These are phyloP conservation scores for Thielaviopsis musarum DNA, from an alignment of 2,329 filamentous ascomycete species.

Conservation along the genomic window DNA sequence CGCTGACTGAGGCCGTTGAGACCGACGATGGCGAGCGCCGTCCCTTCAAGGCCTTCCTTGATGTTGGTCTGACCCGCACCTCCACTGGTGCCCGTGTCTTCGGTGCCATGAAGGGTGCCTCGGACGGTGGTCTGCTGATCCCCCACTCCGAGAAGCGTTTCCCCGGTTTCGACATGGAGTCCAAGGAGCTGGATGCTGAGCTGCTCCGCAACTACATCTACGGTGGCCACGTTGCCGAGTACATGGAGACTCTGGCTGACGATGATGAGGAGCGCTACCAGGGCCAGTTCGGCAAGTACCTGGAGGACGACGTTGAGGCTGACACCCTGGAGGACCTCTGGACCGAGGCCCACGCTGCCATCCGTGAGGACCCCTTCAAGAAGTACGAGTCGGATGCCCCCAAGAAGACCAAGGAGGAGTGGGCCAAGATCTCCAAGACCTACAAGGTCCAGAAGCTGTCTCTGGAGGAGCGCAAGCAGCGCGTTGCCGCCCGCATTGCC, in stretches of 20 bases:
- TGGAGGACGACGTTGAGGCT: slow-evolving; percentile 90
- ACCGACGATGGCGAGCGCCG: slow-evolving; percentile 82
- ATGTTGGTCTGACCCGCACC: slow-evolving; percentile 92
- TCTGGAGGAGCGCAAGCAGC: slow-evolving; percentile 66
- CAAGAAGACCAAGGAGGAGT: slow-evolving; percentile 96
- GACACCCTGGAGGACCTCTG: slow-evolving; percentile 96
- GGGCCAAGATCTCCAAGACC: slow-evolving; percentile 92
- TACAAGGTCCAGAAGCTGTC: slow-evolving; percentile 61
- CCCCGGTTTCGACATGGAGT: slow-evolving; percentile 94
- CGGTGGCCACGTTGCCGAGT: slow-evolving; percentile 95
- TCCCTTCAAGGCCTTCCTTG: slow-evolving; percentile 98
- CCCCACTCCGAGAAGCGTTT: slow-evolving; percentile 99
- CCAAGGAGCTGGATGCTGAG: slow-evolving; percentile 95
- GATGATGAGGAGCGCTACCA: slow-evolving; percentile 99
- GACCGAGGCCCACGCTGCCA: slow-evolving; percentile 83
- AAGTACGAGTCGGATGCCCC: slow-evolving; percentile 57
- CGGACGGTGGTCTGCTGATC: slow-evolving; percentile 89
- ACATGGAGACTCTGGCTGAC: slow-evolving; percentile 99
- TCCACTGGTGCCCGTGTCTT: slow-evolving; percentile 98
- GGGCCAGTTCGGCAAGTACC: slow-evolving; percentile 94
- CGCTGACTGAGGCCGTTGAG: slow-evolving; percentile 85
- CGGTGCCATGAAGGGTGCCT: slow-evolving; percentile 98
- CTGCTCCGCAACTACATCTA: slow-evolving; percentile 98
- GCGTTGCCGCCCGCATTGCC: slow-evolving; percentile 83
- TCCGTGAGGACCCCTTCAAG: slow-evolving; percentile 97